Conservation (phyloP, 208 protist genomes). For the Trypanosoma melophagium region DNA sequence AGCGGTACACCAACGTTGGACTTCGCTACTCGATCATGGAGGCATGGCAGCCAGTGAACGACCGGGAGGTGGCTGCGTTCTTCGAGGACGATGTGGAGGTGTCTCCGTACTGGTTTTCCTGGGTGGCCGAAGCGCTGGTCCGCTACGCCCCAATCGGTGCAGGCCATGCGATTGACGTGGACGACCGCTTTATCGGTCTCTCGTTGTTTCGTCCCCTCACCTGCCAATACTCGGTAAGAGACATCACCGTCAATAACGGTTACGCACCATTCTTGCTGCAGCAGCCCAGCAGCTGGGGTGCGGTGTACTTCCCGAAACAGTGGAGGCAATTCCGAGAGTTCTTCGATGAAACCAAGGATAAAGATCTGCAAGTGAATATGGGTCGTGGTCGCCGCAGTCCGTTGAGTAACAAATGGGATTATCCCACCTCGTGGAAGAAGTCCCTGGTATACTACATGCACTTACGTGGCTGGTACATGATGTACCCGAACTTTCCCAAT, state of each 20-base stretch:
- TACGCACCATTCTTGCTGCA: slow-evolving; percentile 34
- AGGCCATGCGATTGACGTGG: neutral
- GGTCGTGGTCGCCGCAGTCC: neutral
- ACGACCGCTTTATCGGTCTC: slow-evolving; percentile 29
- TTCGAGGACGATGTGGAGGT: slow-evolving; percentile 49
- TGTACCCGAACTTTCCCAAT: slow-evolving; percentile 41
- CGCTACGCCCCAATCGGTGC: slow-evolving; percentile 26
- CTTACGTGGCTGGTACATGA: slow-evolving; percentile 36
- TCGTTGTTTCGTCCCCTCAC: slow-evolving; percentile 35
- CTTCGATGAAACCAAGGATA: slow-evolving; percentile 16
- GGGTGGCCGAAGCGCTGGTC: slow-evolving; percentile 34
- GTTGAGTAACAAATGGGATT: slow-evolving; percentile 30
- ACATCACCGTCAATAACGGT: slow-evolving; percentile 4
- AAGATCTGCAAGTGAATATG: neutral
- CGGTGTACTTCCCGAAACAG: slow-evolving; percentile 29
- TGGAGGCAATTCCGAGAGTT: slow-evolving; percentile 40
- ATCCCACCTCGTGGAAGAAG: slow-evolving; percentile 41
- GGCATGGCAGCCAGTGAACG: slow-evolving; percentile 52
- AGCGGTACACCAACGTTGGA: slow-evolving; percentile 20
- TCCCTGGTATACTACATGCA: slow-evolving; percentile 45
- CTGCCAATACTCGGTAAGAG: slow-evolving; percentile 28
- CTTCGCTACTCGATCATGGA: slow-evolving; percentile 32
- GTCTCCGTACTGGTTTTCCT: slow-evolving; percentile 57
- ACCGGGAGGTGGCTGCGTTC: slow-evolving; percentile 55
- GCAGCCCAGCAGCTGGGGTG: slow-evolving; percentile 45